phyloP scores from a whole-genome alignment of 768 basidiomycete genomes.

The Lactifluus pinguis region DNA sequence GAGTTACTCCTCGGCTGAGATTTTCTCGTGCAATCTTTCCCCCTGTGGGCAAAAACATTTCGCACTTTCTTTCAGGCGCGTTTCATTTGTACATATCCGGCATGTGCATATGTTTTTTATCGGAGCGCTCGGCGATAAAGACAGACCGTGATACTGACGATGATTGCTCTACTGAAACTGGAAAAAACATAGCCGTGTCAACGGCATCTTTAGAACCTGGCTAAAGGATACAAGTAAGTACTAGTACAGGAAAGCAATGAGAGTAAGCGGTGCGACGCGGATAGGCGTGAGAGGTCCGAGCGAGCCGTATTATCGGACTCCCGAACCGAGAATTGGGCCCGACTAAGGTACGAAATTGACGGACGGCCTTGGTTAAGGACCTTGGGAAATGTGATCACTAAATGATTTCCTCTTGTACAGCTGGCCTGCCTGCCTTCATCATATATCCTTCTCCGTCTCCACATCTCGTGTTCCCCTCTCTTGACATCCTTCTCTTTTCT shows the following conservation, averaged over 20 bases:
- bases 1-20: background rate
- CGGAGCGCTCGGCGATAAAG: constrained; percentile 12
- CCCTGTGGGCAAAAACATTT: constrained; percentile 1
- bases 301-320: constrained; percentile 3
- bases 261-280: background rate
- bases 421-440: background rate
- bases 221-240: background rate
- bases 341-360: background rate
- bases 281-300: background rate
- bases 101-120: constrained; percentile 5
- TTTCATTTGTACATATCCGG: constrained; percentile 19
- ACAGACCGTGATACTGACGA: background rate
- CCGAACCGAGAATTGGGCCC: background rate
- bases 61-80: background rate
- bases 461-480: background rate
- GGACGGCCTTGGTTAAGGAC: background rate
- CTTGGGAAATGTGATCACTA: constrained; percentile 17
- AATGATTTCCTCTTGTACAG: constrained; percentile 15
- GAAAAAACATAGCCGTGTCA: background rate
- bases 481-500: background rate
- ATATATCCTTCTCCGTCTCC: constrained; percentile 9
- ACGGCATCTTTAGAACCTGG: background rate
- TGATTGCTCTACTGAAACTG: background rate
- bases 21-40: constrained; percentile 1
- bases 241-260: background rate